Percentiles rank a stretch among this genome's conserved stretches.
Conservation (phyloP, 768 basidiomycete species). For the Clitopilus passeckerianus region DNA sequence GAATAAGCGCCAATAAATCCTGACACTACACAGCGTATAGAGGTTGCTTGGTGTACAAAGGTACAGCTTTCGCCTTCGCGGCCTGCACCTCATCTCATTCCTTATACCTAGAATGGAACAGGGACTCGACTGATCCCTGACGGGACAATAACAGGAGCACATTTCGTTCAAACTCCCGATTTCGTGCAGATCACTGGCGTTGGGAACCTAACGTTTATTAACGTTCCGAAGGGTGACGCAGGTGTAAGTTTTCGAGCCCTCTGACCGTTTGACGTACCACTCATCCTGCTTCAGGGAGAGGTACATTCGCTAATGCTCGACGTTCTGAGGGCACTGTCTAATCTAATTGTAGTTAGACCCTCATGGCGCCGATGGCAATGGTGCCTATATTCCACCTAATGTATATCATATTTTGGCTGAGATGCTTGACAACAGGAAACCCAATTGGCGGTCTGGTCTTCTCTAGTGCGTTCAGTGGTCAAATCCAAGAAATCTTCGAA, state of each 20-base stretch:
- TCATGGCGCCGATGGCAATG: slow-evolving; percentile 58
- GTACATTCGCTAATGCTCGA: slow-evolving; percentile 6
- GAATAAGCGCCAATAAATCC: neutral
- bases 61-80: slow-evolving; percentile 11
- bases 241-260: slow-evolving; percentile 31
- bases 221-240: slow-evolving; percentile 53
- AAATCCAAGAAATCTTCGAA: slow-evolving; percentile 54
- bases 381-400: slow-evolving; percentile 15
- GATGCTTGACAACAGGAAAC: slow-evolving; percentile 30
- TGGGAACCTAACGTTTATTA: slow-evolving; percentile 62
- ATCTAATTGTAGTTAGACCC: slow-evolving; percentile 51
- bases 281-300: slow-evolving; percentile 14
- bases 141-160: slow-evolving; percentile 63
- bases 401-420: neutral
- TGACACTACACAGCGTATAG: slow-evolving; percentile 25
- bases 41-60: slow-evolving; percentile 40
- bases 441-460: slow-evolving; percentile 71
- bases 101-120: slow-evolving; percentile 40
- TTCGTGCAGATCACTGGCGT: slow-evolving; percentile 67
- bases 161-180: slow-evolving; percentile 70
- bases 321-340: neutral
- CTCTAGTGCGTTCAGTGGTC: slow-evolving; percentile 55
- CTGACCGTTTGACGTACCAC: no score
- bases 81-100: neutral
- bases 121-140: slow-evolving; percentile 69